These are phyloP conservation scores for Corymbia citriodora DNA, from an alignment of 441 rosid species.

Conservation along the genomic window DNA sequence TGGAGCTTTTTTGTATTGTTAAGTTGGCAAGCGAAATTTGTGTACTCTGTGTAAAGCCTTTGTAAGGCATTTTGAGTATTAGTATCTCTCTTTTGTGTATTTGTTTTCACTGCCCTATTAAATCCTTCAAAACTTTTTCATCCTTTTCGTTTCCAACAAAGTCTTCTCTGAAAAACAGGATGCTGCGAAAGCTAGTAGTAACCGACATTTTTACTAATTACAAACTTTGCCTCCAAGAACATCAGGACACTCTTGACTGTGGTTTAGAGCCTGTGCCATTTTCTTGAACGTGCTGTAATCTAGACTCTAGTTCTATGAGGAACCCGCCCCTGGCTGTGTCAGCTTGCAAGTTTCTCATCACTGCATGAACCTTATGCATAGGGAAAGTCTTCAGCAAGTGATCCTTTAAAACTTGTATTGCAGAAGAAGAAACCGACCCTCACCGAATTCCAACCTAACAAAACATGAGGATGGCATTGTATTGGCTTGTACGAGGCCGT, in stretches of 20 bases:
- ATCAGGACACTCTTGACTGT: neutral
- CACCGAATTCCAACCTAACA: constrained; percentile 64
- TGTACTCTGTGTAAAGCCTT: too few species aligned
- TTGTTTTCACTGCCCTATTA: too few species aligned
- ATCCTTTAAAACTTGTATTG: constrained; percentile 6
- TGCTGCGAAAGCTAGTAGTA: neutral
- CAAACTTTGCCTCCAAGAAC: neutral
- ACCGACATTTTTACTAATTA: neutral
- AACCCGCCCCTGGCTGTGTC: neutral
- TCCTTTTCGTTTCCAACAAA: too few species aligned
- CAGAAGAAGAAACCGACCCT: constrained; percentile 90
- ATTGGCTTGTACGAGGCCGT: constrained; percentile 90
- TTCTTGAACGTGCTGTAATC: neutral
- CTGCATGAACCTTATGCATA: neutral
- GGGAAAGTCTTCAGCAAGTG: neutral
- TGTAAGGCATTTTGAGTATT: too few species aligned
- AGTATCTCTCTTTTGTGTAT: too few species aligned
- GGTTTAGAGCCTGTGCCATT: neutral
- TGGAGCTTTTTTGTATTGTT: too few species aligned
- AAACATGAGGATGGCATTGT: constrained; percentile 77
- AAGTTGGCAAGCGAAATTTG: too few species aligned
- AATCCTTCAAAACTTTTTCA: too few species aligned
- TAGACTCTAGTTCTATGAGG: neutral
- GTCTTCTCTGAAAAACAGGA: neutral
- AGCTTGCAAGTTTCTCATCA: neutral